Evolutionary conservation across 225 moss, liverwort and hornwort genomes (phyloP), one percentile per base, ranked within the genome.

Genomic region (Sphagnum contortum): DNA sequence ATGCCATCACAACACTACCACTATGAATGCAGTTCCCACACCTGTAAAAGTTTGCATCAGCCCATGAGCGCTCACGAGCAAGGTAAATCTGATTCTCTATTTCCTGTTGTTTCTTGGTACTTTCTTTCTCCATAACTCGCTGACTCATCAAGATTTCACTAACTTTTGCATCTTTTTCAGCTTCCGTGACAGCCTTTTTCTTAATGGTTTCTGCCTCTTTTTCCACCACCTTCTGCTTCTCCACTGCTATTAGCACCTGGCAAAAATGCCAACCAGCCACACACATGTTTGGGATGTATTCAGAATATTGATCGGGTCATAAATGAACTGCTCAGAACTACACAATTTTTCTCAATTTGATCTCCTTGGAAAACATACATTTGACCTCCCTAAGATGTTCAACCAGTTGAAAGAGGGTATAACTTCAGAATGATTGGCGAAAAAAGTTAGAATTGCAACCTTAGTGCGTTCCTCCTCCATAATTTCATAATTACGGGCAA

Each of bases 391-490:
- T 29, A 29, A 29, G 29, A 29, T 29, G 29, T 29, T 29, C 29
- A 29, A 29, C 29, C 29, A 29, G 29, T 29, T 29, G 29, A 29
- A 29, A 29, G 29, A 29, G 29, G 29, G 29, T 29, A 29, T 29
- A 29, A 29, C 29, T 29, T 29, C 29, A 29, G 29, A 29, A 29
- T 29, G 29, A 29, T 29, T 29, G 29, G 29, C 29, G 1, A 29
- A 29, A 29, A 29, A 29, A 29, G 29, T 29, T 29, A 29, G 29
- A 29, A 29, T 29, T 29, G 29, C 29, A 76, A 90, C 93, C 93
- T 98, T 98, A 1, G 92, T 98, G 62, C 96, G 92, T 75, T 98
- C 96, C 77, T 98, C 96, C 65, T 98, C 96, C 96, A 98, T 98
- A 12, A 92, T 92, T 70, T 98, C 92, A 47, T 98, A 98, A 75